phyloP scores from a whole-genome alignment of 148 eudicot genomes.

The Nyssa sinensis region DNA sequence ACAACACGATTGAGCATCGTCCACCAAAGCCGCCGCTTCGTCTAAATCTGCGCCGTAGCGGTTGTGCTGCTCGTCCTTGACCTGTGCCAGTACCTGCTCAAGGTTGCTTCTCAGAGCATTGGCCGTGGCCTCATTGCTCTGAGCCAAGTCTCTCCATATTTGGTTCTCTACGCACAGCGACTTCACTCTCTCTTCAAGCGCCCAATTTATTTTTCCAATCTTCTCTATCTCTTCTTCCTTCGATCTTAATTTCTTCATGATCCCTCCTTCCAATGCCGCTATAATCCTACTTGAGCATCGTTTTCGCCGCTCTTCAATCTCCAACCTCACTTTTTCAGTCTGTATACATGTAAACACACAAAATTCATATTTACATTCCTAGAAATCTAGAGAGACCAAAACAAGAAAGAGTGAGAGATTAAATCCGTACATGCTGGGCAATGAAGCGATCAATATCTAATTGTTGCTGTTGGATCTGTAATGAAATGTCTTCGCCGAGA shows the following conservation, averaged over 20 bases:
- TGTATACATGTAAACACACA: slow-evolving; percentile 7
- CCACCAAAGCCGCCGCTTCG: not conserved
- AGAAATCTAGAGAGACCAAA: too few relatives aligned
- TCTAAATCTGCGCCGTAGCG: not conserved
- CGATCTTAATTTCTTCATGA: slow-evolving; percentile 26
- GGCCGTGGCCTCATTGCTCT: slow-evolving; percentile 51
- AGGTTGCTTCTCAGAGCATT: slow-evolving; percentile 36
- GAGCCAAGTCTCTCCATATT: slow-evolving; percentile 54
- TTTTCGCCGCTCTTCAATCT: slow-evolving; percentile 31
- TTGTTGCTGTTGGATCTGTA: slow-evolving; percentile 43
- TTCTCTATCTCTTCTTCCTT: slow-evolving; percentile 38
- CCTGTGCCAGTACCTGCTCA: slow-evolving; percentile 30
- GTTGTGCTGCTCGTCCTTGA: slow-evolving; percentile 5
- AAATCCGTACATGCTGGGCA: slow-evolving; percentile 33
- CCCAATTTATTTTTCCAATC: slow-evolving; percentile 32
- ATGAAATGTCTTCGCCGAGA: slow-evolving; percentile 41
- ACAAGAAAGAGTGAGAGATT: not conserved
- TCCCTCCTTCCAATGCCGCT: slow-evolving; percentile 30
- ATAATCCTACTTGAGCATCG: slow-evolving; percentile 23
- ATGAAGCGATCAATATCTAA: slow-evolving; percentile 37
- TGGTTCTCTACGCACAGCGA: slow-evolving; percentile 44
- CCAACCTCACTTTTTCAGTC: slow-evolving; percentile 39
- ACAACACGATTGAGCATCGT: slow-evolving; percentile 47
- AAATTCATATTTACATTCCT: not conserved
- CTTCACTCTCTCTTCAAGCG: slow-evolving; percentile 42